Percentiles rank a stretch among this genome's conserved stretches.
phyloP scores from a whole-genome alignment of 352 stramenopile genomes.

The Pythium vanterpoolii region DNA sequence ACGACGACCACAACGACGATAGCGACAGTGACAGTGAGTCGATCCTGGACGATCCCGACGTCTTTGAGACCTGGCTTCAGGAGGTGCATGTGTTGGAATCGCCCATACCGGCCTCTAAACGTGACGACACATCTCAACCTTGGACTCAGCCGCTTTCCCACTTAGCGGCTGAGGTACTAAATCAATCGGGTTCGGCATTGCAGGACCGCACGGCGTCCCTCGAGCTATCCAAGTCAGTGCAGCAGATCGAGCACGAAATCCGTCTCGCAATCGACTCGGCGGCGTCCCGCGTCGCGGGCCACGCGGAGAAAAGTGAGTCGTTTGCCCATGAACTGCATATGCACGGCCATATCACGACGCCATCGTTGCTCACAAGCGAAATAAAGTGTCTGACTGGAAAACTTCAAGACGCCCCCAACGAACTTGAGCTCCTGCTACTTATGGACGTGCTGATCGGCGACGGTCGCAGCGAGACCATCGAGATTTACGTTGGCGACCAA shows the following conservation, averaged over 20 bases:
- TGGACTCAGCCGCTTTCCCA: too few relatives aligned
- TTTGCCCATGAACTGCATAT: slow-evolving; percentile 36
- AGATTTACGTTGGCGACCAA: slow-evolving; percentile 53
- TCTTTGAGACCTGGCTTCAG: slow-evolving; percentile 21
- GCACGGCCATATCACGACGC: neutral
- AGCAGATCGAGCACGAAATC: slow-evolving; percentile 64
- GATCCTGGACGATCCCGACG: slow-evolving; percentile 8
- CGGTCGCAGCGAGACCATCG: slow-evolving; percentile 64
- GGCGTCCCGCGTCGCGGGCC: slow-evolving; percentile 32
- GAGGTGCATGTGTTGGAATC: slow-evolving; percentile 9
- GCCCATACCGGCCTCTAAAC: neutral
- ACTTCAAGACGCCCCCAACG: neutral
- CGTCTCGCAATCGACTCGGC: slow-evolving; percentile 50
- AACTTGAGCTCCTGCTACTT: slow-evolving; percentile 51
- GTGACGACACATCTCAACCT: neutral
- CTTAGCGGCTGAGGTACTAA: neutral
- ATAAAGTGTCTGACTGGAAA: neutral
- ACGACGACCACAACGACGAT: neutral
- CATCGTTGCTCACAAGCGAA: neutral
- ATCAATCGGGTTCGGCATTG: neutral
- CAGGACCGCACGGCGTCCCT: neutral
- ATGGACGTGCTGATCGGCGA: slow-evolving; percentile 80
- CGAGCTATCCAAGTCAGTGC: slow-evolving; percentile 27
- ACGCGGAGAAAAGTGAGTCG: slow-evolving; percentile 34
- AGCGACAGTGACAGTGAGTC: neutral